Base-by-base conservation (phyloP, 139 green algal genomes). In the Monoraphidium neglectum region DNA sequence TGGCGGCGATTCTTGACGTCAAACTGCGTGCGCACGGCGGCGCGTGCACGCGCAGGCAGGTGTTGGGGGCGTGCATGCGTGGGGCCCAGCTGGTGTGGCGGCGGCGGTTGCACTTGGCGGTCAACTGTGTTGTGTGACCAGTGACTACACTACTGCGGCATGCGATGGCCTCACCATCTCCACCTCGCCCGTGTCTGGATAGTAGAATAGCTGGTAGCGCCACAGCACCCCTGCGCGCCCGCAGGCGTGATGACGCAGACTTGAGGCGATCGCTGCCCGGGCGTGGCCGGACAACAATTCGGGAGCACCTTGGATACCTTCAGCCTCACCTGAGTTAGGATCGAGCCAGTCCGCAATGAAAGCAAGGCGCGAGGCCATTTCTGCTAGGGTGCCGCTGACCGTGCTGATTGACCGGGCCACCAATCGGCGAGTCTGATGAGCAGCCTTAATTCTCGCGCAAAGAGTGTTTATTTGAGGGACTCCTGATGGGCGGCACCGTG, bases 271-370 rank as follows among this genome's bases (percentile, higher is more conserved):
- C 21, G 16, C 21, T 62, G 47, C n/a, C 46, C 28, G 33, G 15
- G 38, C 32, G 33, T 57, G 37, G 5, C 65, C 56, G 12, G 37
- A 3, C 30, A 36, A 37, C 24, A 71, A 54, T 36, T 35, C 24
- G n/a, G n/a, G n/a, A n/a, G n/a, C n/a, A n/a, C n/a, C n/a, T n/a
- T n/a, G n/a, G 66, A 35, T 59, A 3, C 51, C 40, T 12, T n/a
- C n/a, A 4, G 24, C 30, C 23, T 37, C 67, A 81, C 81, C 78
- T 5, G 79, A 85, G 0, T 78, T 68, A 0, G 81, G 80, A 69
- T 97, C 93, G 8, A 94, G 60, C 88, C 88, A 95, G 70, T 94
- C 81, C 33, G 84, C 77, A 18, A 92, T 80, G 78, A 93, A 97
- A 4, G 73, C 73, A 24, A 47, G 61, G 6, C 62, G 63, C 43